Percentiles rank a stretch among this genome's conserved stretches.
These are phyloP conservation scores for Vinca minor DNA, from an alignment of 257 asterid species.

Conservation along the genomic window DNA sequence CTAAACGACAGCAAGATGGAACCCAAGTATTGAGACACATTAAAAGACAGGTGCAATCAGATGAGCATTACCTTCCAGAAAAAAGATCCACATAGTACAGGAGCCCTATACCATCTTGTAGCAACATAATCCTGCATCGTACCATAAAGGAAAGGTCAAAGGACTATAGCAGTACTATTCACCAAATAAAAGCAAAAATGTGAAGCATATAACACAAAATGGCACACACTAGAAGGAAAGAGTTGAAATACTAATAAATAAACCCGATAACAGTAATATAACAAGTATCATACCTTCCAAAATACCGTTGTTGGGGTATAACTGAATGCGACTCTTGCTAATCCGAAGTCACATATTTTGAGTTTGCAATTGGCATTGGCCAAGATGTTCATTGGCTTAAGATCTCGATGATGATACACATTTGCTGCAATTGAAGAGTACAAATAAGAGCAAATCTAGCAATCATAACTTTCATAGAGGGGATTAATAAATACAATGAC, in stretches of 20 bases:
- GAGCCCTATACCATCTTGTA: conserved; percentile 98
- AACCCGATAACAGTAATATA: background rate
- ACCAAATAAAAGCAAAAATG: background rate
- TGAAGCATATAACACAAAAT: conserved; percentile 4
- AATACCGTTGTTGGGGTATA: conserved; percentile 78
- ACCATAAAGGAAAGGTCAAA: conserved; percentile 14
- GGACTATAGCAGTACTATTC: background rate
- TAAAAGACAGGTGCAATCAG: background rate
- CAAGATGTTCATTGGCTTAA: conserved; percentile 87
- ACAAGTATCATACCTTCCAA: conserved; percentile 64
- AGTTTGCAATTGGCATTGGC: conserved; percentile 97
- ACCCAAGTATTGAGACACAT: background rate
- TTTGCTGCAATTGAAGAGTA: conserved; percentile 57
- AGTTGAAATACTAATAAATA: background rate
- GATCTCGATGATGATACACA: conserved; percentile 87
- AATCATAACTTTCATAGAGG: background rate
- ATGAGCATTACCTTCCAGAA: conserved; percentile 64
- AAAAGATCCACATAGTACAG: conserved; percentile 97
- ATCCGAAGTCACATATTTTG: conserved; percentile 84
- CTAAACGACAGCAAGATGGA: background rate
- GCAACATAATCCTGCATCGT: conserved; percentile 88
- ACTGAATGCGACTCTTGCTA: conserved; percentile 85
- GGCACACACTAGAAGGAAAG: background rate
- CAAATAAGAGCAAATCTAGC: conserved; percentile 12
- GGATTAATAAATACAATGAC: conserved; percentile 1